Conservation (phyloP, 345 rosid species). For the Tarenaya hassleriana region DNA sequence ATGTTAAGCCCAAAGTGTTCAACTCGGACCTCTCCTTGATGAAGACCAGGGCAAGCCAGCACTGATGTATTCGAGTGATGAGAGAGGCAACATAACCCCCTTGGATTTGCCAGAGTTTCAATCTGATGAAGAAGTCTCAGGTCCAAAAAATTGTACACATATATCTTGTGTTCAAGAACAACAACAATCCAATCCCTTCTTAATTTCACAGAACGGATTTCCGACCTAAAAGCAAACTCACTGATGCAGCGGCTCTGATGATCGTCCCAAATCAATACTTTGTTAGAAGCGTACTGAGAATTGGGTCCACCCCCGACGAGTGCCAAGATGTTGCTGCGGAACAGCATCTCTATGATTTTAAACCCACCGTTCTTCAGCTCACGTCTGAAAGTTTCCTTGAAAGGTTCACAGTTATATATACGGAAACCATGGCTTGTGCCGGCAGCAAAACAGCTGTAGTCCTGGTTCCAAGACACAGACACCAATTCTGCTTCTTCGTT, state of each 20-base stretch:
- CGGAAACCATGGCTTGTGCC: conserved; percentile 74
- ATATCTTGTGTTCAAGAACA: conserved; percentile 86
- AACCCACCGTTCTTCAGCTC: conserved; percentile 68
- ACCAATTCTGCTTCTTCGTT: conserved; percentile 47
- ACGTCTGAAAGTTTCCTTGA: conserved; percentile 68
- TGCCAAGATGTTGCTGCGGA: conserved; percentile 78
- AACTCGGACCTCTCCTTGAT: conserved; percentile 68
- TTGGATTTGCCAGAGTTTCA: conserved; percentile 68
- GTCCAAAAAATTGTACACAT: conserved; percentile 67
- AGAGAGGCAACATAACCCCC: conserved; percentile 88
- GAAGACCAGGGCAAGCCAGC: conserved; percentile 85
- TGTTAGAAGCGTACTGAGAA: conserved; percentile 75
- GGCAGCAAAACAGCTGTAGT: conserved; percentile 74
- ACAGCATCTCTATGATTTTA: conserved; percentile 86
- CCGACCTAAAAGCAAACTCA: conserved; percentile 75
- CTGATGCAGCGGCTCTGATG: conserved; percentile 77
- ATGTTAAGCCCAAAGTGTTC: conserved; percentile 80
- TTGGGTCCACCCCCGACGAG: conserved; percentile 68
- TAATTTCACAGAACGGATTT: conserved; percentile 68
- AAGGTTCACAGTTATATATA: conserved; percentile 73
- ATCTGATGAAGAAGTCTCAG: conserved; percentile 82
- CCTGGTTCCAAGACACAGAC: conserved; percentile 84
- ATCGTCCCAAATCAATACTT: conserved; percentile 90
- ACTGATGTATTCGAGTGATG: conserved; percentile 64
- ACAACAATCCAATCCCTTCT: conserved; percentile 69